Evolutionary conservation across 1,139 yeast species (phyloP).

Genomic region (Lodderomyces parapsilosis): DNA sequence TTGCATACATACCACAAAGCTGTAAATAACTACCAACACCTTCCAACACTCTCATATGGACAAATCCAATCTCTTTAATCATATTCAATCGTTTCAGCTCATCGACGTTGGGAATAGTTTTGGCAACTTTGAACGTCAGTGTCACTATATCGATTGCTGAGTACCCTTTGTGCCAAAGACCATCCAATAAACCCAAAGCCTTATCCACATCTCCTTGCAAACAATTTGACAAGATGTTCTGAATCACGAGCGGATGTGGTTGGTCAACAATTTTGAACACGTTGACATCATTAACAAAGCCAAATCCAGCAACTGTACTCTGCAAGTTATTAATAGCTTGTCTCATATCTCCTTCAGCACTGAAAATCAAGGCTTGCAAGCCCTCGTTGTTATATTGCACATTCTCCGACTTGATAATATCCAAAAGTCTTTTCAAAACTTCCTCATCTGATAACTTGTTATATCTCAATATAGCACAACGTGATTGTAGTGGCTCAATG

Average conservation of each 20-base stretch:
- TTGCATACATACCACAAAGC: slow-evolving; percentile 78
- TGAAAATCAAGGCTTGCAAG: slow-evolving; percentile 86
- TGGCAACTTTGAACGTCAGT: slow-evolving; percentile 84
- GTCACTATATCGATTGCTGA: slow-evolving; percentile 92
- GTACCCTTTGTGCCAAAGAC: slow-evolving; percentile 87
- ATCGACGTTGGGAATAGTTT: slow-evolving; percentile 63
- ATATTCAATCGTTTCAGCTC: slow-evolving; percentile 72
- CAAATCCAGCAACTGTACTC: slow-evolving; percentile 92
- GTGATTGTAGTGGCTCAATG: slow-evolving; percentile 93
- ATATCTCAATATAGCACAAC: slow-evolving; percentile 93
- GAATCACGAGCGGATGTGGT: slow-evolving; percentile 89
- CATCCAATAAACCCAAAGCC: slow-evolving; percentile 64
- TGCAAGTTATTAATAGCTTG: slow-evolving; percentile 95
- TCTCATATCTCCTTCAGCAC: slow-evolving; percentile 99
- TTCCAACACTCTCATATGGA: slow-evolving; percentile 89
- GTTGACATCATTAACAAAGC: slow-evolving; percentile 82
- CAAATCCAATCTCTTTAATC: slow-evolving; percentile 82
- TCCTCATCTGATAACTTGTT: slow-evolving; percentile 81
- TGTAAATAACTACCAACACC: slow-evolving; percentile 90
- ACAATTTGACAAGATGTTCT: slow-evolving; percentile 62
- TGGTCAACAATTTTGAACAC: slow-evolving; percentile 95
- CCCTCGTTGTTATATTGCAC: slow-evolving; percentile 89
- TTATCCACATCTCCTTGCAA: slow-evolving; percentile 58
- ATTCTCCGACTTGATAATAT: slow-evolving; percentile 66
- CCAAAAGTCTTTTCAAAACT: slow-evolving; percentile 72